Evolutionary conservation across 768 basidiomycete species (phyloP).

Genomic region (Termitomyces bulborhizus): DNA sequence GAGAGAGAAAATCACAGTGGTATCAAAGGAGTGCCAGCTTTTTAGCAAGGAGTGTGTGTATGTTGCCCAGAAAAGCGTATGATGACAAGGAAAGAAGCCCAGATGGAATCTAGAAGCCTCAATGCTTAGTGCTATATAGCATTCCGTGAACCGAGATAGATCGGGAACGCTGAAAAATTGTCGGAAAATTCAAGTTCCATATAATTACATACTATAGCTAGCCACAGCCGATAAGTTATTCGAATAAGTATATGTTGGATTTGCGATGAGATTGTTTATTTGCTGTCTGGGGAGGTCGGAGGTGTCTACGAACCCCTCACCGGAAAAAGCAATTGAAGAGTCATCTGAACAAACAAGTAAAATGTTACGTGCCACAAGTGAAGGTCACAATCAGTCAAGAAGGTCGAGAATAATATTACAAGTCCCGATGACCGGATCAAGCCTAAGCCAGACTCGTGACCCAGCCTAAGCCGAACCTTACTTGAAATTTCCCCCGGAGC

Average conservation of each 20-base stretch:
- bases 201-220: too few relatives aligned
- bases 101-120: not conserved
- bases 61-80: not conserved
- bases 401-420: not conserved
- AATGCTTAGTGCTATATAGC: not conserved
- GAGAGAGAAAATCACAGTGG: slow-evolving; percentile 3
- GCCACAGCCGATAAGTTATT: not conserved
- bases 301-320: not conserved
- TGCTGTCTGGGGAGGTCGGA: too few relatives aligned
- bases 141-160: not conserved
- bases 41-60: not conserved
- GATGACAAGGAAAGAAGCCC: not conserved
- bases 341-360: too few relatives aligned
- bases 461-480: too few relatives aligned
- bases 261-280: not conserved
- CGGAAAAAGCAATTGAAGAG: not conserved
- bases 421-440: not conserved
- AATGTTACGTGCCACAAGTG: not conserved
- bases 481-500: too few relatives aligned
- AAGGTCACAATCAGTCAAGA: not conserved
- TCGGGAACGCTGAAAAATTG: not conserved
- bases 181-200: too few relatives aligned
- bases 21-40: slow-evolving; percentile 2
- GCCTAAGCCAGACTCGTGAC: not conserved
- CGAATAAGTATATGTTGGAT: not conserved